These are phyloP conservation scores for Mycosarcoma mackinlayi DNA, from an alignment of 1,284 basidiomycete species.

Conservation along the genomic window DNA sequence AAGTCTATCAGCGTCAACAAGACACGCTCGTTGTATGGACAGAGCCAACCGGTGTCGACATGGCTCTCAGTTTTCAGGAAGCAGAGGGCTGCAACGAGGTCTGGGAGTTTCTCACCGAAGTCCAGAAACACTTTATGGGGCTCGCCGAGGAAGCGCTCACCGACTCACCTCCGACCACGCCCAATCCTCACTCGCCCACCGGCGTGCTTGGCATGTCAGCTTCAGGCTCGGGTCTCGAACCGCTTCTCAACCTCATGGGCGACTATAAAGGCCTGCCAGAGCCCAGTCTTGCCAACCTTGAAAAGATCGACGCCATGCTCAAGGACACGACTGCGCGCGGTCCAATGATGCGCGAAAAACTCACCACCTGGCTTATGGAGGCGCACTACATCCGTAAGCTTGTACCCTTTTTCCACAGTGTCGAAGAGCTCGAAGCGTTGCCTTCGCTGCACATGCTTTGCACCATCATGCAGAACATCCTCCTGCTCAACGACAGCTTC, in stretches of 20 bases:
- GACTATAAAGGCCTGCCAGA: constrained; percentile 63
- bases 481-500: constrained; percentile 92
- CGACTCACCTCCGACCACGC: constrained; percentile 51
- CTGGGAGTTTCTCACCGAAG: constrained; percentile 95
- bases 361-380: constrained; percentile 73
- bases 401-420: constrained; percentile 83
- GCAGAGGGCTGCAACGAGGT: constrained; percentile 94
- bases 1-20: constrained; percentile 67
- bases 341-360: constrained; percentile 77
- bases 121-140: constrained; percentile 80
- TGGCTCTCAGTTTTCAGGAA: constrained; percentile 97
- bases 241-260: constrained; percentile 44
- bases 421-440: constrained; percentile 91
- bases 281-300: constrained; percentile 66
- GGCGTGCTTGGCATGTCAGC: constrained; percentile 49
- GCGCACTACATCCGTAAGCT: constrained; percentile 89
- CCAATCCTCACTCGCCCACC: constrained; percentile 42
- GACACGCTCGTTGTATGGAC: constrained; percentile 99
- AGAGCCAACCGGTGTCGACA: constrained; percentile 91
- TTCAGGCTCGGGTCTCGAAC: constrained; percentile 40
- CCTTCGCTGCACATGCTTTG: constrained; percentile 89
- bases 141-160: constrained; percentile 48
- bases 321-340: constrained; percentile 61
- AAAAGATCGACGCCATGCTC: constrained; percentile 64
- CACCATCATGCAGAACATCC: constrained; percentile 91